Conservation (phyloP, 768 basidiomycete genomes). For the Russula emetica region DNA sequence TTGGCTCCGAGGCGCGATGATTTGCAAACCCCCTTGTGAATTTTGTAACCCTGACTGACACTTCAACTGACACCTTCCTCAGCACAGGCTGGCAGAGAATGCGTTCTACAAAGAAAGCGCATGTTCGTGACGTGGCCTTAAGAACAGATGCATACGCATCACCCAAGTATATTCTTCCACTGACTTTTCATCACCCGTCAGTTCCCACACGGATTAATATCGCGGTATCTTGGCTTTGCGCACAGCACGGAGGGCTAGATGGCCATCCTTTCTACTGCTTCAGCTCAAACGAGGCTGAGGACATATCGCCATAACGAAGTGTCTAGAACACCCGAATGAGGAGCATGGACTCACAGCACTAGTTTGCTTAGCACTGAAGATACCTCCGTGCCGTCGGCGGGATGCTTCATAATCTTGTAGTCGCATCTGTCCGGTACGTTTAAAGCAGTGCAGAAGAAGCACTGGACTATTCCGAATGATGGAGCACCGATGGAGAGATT, state of each 20-base stretch:
- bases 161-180: background rate
- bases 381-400: background rate
- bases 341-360: background rate
- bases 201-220: background rate
- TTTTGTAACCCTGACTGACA: background rate
- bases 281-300: background rate
- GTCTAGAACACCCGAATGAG: background rate
- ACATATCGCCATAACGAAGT: background rate
- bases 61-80: too few relatives aligned
- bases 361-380: background rate
- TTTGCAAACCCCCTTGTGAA: background rate
- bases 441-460: background rate
- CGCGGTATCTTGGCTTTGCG: background rate
- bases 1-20: background rate
- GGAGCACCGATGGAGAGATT: background rate
- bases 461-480: background rate
- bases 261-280: background rate
- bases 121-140: conserved; percentile 9
- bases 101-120: background rate
- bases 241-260: background rate
- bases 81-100: background rate
- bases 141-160: background rate
- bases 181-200: too few relatives aligned
- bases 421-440: background rate
- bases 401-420: background rate